Evolutionary conservation across 129 eudicot species (phyloP).

Genomic region (Erigeron canadensis): DNA sequence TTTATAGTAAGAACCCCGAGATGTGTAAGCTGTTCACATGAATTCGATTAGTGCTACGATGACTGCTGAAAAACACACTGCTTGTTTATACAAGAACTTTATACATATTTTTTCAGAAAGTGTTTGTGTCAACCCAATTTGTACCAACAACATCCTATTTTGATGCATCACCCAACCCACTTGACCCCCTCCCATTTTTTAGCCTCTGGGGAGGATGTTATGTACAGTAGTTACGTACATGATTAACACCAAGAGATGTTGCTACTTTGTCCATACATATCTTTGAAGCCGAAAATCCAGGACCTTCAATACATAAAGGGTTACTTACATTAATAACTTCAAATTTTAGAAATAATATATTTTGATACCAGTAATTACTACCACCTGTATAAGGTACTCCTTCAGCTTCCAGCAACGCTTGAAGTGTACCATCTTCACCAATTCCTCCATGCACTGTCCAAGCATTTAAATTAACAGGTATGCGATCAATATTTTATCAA

Average conservation of each 20-base stretch:
- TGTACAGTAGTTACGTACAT: constrained; percentile 56
- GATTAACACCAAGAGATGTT: constrained; percentile 70
- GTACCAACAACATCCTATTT: background rate
- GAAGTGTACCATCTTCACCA: constrained; percentile 97
- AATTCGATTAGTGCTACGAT: constrained; percentile 8
- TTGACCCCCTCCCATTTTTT: constrained; percentile 4
- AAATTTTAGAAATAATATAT: constrained; percentile 5
- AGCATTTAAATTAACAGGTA: constrained; percentile 15
- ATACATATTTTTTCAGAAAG: background rate
- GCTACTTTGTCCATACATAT: constrained; percentile 97
- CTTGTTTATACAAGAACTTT: too few species aligned
- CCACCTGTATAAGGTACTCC: constrained; percentile 81
- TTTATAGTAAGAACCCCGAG: constrained; percentile 74
- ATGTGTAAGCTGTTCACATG: constrained; percentile 53
- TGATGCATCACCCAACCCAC: constrained; percentile 4
- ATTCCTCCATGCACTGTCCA: constrained; percentile 93
- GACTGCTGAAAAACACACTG: background rate
- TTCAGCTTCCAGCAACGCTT: constrained; percentile 71
- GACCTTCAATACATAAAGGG: constrained; percentile 51
- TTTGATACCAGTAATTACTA: background rate
- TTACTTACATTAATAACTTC: constrained; percentile 8
- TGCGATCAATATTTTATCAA: background rate
- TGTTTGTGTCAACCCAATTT: background rate
- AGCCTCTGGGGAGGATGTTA: constrained; percentile 11
- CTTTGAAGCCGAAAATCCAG: constrained; percentile 73